phyloP scores from a whole-genome alignment of 148 eudicot genomes.

The Heliamphora exappendiculata region DNA sequence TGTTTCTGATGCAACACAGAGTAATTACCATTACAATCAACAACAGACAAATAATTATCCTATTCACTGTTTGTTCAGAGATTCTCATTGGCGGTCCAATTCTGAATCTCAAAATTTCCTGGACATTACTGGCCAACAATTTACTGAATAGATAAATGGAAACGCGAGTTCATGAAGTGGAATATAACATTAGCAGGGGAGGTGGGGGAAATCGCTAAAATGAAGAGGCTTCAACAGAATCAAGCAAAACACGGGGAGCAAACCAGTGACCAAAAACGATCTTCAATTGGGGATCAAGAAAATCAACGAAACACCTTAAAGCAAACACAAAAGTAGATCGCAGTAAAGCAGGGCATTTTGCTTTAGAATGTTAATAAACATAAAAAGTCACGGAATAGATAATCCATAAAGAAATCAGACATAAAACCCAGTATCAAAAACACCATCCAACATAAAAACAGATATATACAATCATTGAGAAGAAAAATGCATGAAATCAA shows the following conservation, averaged over 20 bases:
- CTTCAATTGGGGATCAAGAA: not conserved
- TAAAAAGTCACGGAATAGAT: not conserved
- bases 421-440: not conserved
- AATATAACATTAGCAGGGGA: not conserved
- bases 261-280: not conserved
- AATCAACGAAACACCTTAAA: not conserved
- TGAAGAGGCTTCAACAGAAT: not conserved
- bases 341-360: not conserved
- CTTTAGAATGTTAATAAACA: not conserved
- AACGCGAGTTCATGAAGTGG: not conserved
- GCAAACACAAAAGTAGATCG: not conserved
- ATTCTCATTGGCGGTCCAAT: not conserved
- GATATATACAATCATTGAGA: not conserved
- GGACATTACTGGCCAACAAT: not conserved
- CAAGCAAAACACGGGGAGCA: not conserved
- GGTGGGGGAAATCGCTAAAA: not conserved
- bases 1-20: not conserved
- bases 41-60: not conserved
- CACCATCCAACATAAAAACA: not conserved
- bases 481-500: not conserved
- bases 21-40: not conserved
- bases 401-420: not conserved
- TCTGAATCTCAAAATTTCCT: not conserved
- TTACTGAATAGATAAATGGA: not conserved
- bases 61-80: not conserved